phyloP scores from a whole-genome alignment of 2,329 filamentous ascomycete species.

The Pseudocercospora vitis region DNA sequence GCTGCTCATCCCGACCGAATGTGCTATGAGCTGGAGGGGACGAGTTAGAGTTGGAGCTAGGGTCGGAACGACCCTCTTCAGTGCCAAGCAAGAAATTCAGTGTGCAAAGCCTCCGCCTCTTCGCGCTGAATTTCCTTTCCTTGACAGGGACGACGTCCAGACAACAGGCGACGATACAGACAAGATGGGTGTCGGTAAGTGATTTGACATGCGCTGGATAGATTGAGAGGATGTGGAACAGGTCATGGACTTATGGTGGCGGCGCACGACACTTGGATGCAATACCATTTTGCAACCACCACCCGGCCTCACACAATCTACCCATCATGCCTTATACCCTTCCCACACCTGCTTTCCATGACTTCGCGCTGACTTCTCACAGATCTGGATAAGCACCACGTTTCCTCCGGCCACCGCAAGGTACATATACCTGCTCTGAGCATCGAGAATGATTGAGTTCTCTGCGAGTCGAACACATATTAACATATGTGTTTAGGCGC shows the following conservation, averaged over 20 bases:
- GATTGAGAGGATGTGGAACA: no score
- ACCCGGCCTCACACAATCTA: no score
- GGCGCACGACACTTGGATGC: no score
- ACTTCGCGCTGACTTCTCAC: background rate
- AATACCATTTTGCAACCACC: no score
- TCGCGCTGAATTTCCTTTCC: constrained; percentile 1
- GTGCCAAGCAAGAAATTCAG: background rate
- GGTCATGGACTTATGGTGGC: no score
- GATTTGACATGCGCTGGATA: background rate
- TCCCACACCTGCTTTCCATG: background rate
- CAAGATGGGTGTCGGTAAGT: constrained; percentile 27
- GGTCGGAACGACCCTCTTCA: background rate
- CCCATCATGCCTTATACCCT: background rate
- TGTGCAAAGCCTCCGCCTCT: background rate
- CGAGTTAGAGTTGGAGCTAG: background rate
- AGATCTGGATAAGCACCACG: constrained; percentile 34
- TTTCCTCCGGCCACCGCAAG: constrained; percentile 33
- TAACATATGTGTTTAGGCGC: constrained; percentile 56
- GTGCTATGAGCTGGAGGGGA: no score
- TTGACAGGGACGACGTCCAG: constrained; percentile 20
- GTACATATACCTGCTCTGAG: constrained; percentile 24
- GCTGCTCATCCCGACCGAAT: no score
- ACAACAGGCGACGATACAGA: constrained; percentile 20
- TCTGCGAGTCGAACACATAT: constrained; percentile 29
- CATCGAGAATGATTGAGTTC: constrained; percentile 21